Evolutionary conservation across 106 monocot species (phyloP).

Genomic region (Dendrobium chrysotoxum): DNA sequence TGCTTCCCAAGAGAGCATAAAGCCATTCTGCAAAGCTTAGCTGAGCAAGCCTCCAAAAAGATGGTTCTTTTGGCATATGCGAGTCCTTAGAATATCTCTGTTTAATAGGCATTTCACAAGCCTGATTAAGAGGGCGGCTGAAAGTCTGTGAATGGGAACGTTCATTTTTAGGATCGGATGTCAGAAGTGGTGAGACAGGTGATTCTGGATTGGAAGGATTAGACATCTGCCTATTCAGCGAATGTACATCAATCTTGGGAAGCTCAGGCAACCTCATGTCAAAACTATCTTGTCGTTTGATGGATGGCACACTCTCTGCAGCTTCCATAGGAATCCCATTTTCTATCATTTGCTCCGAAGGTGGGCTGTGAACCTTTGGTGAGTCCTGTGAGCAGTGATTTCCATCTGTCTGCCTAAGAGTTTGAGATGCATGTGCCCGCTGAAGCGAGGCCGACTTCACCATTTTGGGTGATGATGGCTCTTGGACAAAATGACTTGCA

Average conservation of each 20-base stretch:
- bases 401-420: slow-evolving; percentile 37
- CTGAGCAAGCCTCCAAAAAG: slow-evolving; percentile 81
- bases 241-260: slow-evolving; percentile 75
- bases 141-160: slow-evolving; percentile 91
- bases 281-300: slow-evolving; percentile 83
- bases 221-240: slow-evolving; percentile 42
- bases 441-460: slow-evolving; percentile 85
- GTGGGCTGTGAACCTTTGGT: slow-evolving; percentile 55
- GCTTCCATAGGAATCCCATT: slow-evolving; percentile 28
- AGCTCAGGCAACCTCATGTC: slow-evolving; percentile 68
- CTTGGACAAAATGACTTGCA: slow-evolving; percentile 44
- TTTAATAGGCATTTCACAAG: slow-evolving; percentile 36
- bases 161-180: slow-evolving; percentile 85
- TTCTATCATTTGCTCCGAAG: slow-evolving; percentile 46
- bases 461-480: slow-evolving; percentile 77
- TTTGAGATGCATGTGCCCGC: slow-evolving; percentile 48
- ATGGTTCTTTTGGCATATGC: slow-evolving; percentile 42
- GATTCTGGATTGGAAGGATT: slow-evolving; percentile 81
- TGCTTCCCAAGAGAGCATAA: slow-evolving; percentile 90
- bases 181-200: slow-evolving; percentile 83
- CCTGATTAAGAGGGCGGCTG: slow-evolving; percentile 50
- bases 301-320: slow-evolving; percentile 47
- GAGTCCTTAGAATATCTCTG: slow-evolving; percentile 22
- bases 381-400: slow-evolving; percentile 56
- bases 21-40: slow-evolving; percentile 93